Conservation (phyloP, 768 basidiomycete genomes). For the Tulasnella sp. region DNA sequence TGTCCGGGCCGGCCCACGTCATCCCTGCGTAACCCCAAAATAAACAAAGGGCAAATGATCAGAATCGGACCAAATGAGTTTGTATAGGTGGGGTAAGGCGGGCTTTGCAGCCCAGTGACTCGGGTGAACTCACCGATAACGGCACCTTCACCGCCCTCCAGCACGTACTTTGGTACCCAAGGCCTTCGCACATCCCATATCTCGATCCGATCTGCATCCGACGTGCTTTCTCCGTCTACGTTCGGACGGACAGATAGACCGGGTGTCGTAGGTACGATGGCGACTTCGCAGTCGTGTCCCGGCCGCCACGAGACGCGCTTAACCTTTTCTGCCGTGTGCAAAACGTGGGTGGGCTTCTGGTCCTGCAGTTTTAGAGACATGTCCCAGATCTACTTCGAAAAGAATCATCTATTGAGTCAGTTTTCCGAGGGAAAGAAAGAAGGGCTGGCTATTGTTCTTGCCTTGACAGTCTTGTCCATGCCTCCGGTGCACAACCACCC, state of each 20-base stretch:
- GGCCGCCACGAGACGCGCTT: constrained; percentile 69
- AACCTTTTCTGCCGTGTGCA: constrained; percentile 65
- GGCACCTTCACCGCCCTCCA: constrained; percentile 56
- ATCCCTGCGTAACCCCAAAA: constrained; percentile 37
- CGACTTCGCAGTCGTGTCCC: constrained; percentile 37
- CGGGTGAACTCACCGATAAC: constrained; percentile 45
- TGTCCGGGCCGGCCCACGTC: constrained; percentile 55
- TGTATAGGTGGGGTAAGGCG: no score
- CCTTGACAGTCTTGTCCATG: constrained; percentile 69
- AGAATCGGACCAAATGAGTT: no score
- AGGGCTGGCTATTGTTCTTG: constrained; percentile 21
- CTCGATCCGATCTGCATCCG: constrained; percentile 49
- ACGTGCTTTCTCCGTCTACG: constrained; percentile 10
- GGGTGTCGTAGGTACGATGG: constrained; percentile 20
- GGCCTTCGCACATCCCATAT: constrained; percentile 78
- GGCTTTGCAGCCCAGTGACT: no score
- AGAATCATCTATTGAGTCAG: constrained; percentile 1
- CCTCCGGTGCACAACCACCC: constrained; percentile 77
- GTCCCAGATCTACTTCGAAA: constrained; percentile 52
- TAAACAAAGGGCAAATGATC: neutral
- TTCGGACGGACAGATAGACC: constrained; percentile 16
- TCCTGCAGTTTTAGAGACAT: constrained; percentile 42
- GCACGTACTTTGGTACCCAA: constrained; percentile 73
- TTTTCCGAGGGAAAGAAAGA: constrained; percentile 2
- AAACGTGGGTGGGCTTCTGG: constrained; percentile 51